Base-by-base conservation (phyloP, 129 eudicot species). In the Pulicaria dysenterica region DNA sequence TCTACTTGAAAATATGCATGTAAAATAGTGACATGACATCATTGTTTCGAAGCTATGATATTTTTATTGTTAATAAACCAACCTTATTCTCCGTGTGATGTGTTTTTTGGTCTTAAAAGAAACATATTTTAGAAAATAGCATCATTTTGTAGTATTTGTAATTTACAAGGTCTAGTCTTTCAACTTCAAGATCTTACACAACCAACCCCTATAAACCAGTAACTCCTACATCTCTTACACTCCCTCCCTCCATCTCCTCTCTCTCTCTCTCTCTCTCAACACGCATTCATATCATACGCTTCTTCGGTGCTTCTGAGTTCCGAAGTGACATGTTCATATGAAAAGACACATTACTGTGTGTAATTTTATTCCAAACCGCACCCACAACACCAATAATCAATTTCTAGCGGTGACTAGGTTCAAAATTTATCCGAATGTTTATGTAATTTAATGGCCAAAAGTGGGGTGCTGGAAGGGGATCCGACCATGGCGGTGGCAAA, bases 381-480 rank as follows among this genome's bases (percentile, higher is more conserved):
- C 40, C 50, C 10, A 43, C 55, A 36, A 58, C 77, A 72, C 45
- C 9, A 19, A 60, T 73, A 49, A 59, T 73, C 69, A 16, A 47
- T 49, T 59, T 47, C 61, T 3, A 36, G 7, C 45, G n/a, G 55
- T 72, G n/a, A 71, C 19, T 57, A 41, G 34, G 57, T 5, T 56
- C 46, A 15, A 70, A 43, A 24, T 42, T 46, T 48, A 57, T 7
- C 61, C 63, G 6, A 10, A 47, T 59, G 50, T 61, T 77, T 56
- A 19, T 4, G 10, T 70, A 15, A 39, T 64, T 44, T 8, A 38
- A 87, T 93, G 98, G 92, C 95, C 41, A 93, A 89, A 78, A 83
- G 87, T 7, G 92, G 81, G 6, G 86, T 80, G 36, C 80, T 73
- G 5, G 91, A 82, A 47, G 80, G 83, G 31, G 96, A 89, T 85